Percentiles rank a stretch among this genome's conserved stretches.
Evolutionary conservation across 306 rosid genomes (phyloP).

Genomic region (Cucumis melo): DNA sequence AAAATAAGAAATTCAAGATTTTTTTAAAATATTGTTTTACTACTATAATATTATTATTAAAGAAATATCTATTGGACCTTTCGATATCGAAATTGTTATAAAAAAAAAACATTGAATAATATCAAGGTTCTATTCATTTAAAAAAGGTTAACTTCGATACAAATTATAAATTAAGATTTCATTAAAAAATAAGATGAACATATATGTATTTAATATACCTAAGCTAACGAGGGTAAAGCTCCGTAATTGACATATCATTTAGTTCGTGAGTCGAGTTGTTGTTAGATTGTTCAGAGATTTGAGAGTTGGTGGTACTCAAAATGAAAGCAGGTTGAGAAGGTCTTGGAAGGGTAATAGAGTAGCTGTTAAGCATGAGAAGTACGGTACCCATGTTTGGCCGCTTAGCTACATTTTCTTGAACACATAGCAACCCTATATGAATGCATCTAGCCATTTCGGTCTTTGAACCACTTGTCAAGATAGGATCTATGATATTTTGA

Average conservation of each 20-base stretch:
- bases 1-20: too few species aligned
- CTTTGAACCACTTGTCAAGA: not conserved
- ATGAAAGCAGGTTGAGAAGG: slow-evolving; percentile 27
- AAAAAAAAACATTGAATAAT: too few species aligned
- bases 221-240: slow-evolving; percentile 1
- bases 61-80: too few species aligned
- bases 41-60: too few species aligned
- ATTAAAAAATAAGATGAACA: too few species aligned
- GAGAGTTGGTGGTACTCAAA: not conserved
- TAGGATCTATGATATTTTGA: slow-evolving; percentile 20
- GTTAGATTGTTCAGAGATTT: not conserved
- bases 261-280: not conserved
- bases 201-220: too few species aligned
- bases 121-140: too few species aligned
- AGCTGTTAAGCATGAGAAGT: slow-evolving; percentile 21
- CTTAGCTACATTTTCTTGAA: slow-evolving; percentile 24
- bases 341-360: slow-evolving; percentile 11
- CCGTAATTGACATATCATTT: slow-evolving; percentile 2
- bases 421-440: slow-evolving; percentile 42
- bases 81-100: too few species aligned
- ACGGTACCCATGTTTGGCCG: slow-evolving; percentile 35
- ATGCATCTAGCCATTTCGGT: slow-evolving; percentile 33
- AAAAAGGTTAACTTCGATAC: too few species aligned
- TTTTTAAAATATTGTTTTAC: too few species aligned
- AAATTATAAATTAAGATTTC: too few species aligned